phyloP scores from a whole-genome alignment of 139 green algal genomes.

The Micractinium sp. region DNA sequence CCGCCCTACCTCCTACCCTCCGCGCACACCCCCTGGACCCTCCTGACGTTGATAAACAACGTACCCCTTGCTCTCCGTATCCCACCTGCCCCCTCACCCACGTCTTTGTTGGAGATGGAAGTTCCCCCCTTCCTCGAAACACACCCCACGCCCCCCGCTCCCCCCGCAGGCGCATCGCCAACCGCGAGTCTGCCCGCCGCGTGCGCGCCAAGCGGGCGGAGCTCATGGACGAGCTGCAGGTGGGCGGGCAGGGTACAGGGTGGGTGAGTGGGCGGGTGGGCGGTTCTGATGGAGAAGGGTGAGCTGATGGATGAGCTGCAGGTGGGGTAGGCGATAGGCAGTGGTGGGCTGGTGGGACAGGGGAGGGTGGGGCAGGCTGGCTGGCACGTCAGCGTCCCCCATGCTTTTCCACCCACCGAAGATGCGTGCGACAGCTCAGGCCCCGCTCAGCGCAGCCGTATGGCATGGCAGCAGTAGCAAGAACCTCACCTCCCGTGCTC shows the following conservation, averaged over 20 bases:
- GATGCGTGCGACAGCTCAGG: no score
- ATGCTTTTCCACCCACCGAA: no score
- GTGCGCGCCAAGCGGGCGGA: conserved; percentile 49
- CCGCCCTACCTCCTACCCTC: no score
- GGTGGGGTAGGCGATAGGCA: background rate
- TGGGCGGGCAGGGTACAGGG: background rate
- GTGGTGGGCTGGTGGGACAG: background rate
- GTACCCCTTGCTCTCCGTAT: background rate
- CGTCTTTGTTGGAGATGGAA: no score
- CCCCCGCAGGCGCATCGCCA: conserved; percentile 48
- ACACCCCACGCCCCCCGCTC: background rate
- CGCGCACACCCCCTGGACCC: no score
- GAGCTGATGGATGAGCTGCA: background rate
- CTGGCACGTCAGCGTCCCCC: no score
- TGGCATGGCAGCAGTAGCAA: no score
- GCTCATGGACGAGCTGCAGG: conserved; percentile 41
- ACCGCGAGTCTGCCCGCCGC: conserved; percentile 48
- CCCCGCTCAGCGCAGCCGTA: no score
- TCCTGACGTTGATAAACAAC: no score
- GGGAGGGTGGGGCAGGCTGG: no score
- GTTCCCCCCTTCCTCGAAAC: no score
- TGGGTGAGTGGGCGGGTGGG: background rate
- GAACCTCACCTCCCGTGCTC: no score
- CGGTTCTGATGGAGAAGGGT: background rate
- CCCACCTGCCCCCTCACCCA: background rate